phyloP scores from a whole-genome alignment of 2,329 filamentous ascomycete species.

The Annulohypoxylon truncatum region DNA sequence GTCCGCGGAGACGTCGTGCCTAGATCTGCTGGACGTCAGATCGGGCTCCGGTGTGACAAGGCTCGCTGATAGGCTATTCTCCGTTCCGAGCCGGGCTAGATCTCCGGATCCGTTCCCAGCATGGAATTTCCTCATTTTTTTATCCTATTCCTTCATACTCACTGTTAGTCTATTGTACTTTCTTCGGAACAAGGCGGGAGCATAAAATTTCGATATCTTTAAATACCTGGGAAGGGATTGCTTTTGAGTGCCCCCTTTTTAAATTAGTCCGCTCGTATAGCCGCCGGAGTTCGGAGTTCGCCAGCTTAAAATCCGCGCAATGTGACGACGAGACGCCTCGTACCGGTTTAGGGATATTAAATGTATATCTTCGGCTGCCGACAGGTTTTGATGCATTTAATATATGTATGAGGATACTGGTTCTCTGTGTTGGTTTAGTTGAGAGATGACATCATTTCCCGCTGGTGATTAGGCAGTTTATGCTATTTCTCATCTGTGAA shows the following conservation, averaged over 20 bases:
- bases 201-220: no score
- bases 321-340: neutral
- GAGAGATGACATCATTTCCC: no score
- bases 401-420: no score
- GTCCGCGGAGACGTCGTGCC: neutral
- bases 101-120: neutral
- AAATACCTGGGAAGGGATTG: no score
- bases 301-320: neutral
- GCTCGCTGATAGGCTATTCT: conserved; percentile 21
- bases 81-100: conserved; percentile 1
- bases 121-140: no score
- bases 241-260: no score
- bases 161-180: neutral
- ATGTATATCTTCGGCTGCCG: neutral
- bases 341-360: neutral
- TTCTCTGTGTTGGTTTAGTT: no score
- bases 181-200: no score
- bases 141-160: no score
- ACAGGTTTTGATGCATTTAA: neutral
- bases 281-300: conserved; percentile 13
- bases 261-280: neutral
- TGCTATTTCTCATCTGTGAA: no score
- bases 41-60: conserved; percentile 19
- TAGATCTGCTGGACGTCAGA: conserved; percentile 13
- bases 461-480: no score